These are phyloP conservation scores for Termitomyces sp. DNA, from an alignment of 768 basidiomycete genomes.

Conservation along the genomic window DNA sequence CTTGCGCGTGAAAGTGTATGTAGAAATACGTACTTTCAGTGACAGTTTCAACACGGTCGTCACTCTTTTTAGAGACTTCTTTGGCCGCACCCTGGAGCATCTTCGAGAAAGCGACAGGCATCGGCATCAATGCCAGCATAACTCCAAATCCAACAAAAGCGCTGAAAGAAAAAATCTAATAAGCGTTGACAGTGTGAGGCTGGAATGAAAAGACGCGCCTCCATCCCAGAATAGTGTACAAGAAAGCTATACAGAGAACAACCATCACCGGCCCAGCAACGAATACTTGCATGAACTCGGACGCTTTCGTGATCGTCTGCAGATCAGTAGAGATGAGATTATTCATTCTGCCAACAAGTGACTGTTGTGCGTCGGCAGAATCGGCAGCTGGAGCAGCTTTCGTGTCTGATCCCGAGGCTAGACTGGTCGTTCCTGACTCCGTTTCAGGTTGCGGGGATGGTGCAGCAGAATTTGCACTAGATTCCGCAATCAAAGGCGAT, in stretches of 20 bases:
- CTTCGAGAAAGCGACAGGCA: conserved; percentile 50
- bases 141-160: conserved; percentile 51
- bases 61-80: conserved; percentile 44
- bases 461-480: neutral
- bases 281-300: conserved; percentile 29
- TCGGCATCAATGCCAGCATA: conserved; percentile 45
- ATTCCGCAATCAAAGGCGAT: neutral
- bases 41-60: conserved; percentile 53
- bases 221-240: conserved; percentile 43
- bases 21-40: conserved; percentile 44
- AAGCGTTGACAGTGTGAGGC: neutral
- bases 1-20: conserved; percentile 1
- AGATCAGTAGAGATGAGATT: conserved; percentile 67
- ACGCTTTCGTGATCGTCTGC: conserved; percentile 25
- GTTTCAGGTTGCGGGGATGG: conserved; percentile 1
- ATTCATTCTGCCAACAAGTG: conserved; percentile 69
- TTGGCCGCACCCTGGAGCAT: conserved; percentile 39
- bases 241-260: conserved; percentile 29
- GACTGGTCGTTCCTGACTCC: neutral
- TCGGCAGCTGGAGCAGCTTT: conserved; percentile 7
- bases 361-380: conserved; percentile 6
- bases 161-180: conserved; percentile 22
- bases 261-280: conserved; percentile 35
- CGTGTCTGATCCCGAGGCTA: neutral
- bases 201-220: conserved; percentile 22